phyloP scores from a whole-genome alignment of 805 yeast species.

The Starmerella apis region DNA sequence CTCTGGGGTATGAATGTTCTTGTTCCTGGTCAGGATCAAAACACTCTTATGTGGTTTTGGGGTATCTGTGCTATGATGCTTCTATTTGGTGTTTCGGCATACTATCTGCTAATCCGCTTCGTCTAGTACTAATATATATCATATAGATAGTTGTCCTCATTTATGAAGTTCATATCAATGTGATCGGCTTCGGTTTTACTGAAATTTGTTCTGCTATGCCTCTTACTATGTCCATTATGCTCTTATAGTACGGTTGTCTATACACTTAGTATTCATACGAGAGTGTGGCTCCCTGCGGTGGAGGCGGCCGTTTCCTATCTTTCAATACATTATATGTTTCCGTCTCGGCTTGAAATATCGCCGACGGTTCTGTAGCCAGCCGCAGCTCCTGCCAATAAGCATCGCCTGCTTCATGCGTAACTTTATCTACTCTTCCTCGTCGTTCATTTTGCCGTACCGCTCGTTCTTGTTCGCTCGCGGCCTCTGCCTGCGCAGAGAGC shows the following conservation, averaged over 20 bases:
- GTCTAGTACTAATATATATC: too few species aligned
- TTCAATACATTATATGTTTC: slow-evolving; percentile 17
- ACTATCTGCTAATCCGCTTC: slow-evolving; percentile 22
- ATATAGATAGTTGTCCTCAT: too few species aligned
- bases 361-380: slow-evolving; percentile 17
- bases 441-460: slow-evolving; percentile 10
- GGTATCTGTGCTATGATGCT: slow-evolving; percentile 28
- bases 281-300: slow-evolving; percentile 17
- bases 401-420: slow-evolving; percentile 5
- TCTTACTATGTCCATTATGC: not conserved
- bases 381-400: slow-evolving; percentile 15
- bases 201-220: not conserved
- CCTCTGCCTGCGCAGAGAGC: slow-evolving; percentile 7
- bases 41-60: slow-evolving; percentile 58
- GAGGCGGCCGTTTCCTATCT: slow-evolving; percentile 19
- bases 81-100: slow-evolving; percentile 29
- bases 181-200: too few species aligned
- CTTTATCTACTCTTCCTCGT: slow-evolving; percentile 10
- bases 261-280: slow-evolving; percentile 8
- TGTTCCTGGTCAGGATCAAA: slow-evolving; percentile 77
- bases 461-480: slow-evolving; percentile 7
- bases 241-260: not conserved
- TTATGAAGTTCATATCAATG: not conserved
- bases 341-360: slow-evolving; percentile 11
- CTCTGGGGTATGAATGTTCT: slow-evolving; percentile 98